Conservation (phyloP, 768 basidiomycete species). For the Suillus fuscotomentosus region DNA sequence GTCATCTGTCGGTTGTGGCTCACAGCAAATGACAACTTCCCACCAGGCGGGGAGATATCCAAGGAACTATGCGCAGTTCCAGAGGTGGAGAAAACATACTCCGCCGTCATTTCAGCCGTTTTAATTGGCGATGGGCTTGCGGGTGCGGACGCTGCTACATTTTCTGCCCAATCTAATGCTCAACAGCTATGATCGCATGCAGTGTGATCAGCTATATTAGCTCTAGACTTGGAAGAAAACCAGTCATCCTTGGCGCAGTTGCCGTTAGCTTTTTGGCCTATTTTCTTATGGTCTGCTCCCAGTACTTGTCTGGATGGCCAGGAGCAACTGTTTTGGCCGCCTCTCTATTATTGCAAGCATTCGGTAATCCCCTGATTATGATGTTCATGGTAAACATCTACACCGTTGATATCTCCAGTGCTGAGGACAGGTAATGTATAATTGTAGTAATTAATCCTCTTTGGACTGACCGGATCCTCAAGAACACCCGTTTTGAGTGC, state of each 20-base stretch:
- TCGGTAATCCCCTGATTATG: conserved; percentile 10
- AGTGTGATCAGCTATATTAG: conserved; percentile 22
- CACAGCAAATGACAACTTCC: conserved; percentile 11
- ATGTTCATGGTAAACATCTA: conserved; percentile 26
- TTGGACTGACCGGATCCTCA: conserved; percentile 7
- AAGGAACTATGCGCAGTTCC: conserved; percentile 20
- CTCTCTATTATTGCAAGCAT: conserved; percentile 16
- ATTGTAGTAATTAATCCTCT: not conserved
- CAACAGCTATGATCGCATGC: conserved; percentile 23
- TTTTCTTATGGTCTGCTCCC: conserved; percentile 17
- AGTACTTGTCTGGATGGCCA: conserved; percentile 14
- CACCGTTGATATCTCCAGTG: conserved; percentile 24
- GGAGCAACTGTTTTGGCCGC: conserved; percentile 16
- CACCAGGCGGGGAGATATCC: conserved; percentile 8
- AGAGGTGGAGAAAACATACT: conserved; percentile 20
- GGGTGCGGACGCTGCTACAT: conserved; percentile 13
- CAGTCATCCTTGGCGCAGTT: conserved; percentile 16
- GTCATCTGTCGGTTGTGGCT: conserved; percentile 27
- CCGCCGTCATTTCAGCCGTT: conserved; percentile 18
- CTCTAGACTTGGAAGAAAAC: conserved; percentile 27
- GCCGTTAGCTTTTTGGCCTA: conserved; percentile 7
- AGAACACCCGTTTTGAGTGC: conserved; percentile 28
- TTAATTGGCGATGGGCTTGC: conserved; percentile 16
- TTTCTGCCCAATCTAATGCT: not conserved
- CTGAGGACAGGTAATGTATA: conserved; percentile 22